Percentiles rank a stretch among this genome's conserved stretches.
Evolutionary conservation across 2,329 filamentous ascomycete genomes (phyloP).

Genomic region (Arachnopeziza araneosa): DNA sequence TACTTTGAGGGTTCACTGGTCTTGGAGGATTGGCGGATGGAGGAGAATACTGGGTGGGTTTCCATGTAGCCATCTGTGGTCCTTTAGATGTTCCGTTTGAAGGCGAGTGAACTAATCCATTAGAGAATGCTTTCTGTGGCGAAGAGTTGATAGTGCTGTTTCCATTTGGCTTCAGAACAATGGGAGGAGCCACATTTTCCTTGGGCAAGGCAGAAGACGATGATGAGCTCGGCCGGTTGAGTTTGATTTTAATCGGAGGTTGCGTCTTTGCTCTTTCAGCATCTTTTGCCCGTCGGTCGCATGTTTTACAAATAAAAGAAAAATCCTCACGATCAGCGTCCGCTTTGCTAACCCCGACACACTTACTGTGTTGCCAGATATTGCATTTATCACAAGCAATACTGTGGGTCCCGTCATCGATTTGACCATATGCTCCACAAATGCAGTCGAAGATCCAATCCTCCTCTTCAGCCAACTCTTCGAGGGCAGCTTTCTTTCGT

Average conservation of each 20-base stretch:
- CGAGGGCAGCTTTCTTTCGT: slow-evolving; percentile 69
- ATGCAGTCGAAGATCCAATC: slow-evolving; percentile 94
- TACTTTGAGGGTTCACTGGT: slow-evolving; percentile 2
- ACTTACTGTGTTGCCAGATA: slow-evolving; percentile 96
- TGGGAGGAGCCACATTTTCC: slow-evolving; percentile 16
- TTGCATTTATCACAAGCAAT: slow-evolving; percentile 91
- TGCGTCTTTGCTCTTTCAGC: slow-evolving; percentile 56
- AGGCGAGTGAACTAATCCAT: background rate
- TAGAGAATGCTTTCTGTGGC: background rate
- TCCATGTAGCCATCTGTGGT: slow-evolving; percentile 7
- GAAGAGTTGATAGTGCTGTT: background rate
- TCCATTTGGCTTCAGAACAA: slow-evolving; percentile 13
- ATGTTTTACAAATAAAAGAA: slow-evolving; percentile 76
- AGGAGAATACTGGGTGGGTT: background rate
- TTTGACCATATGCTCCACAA: slow-evolving; percentile 84
- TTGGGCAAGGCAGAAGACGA: slow-evolving; percentile 33
- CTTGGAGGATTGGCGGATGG: background rate
- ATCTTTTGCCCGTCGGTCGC: slow-evolving; percentile 62
- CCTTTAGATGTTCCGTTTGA: background rate
- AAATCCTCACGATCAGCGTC: slow-evolving; percentile 84
- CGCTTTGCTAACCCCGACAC: slow-evolving; percentile 70
- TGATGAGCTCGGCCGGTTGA: slow-evolving; percentile 43
- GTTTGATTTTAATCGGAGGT: slow-evolving; percentile 49
- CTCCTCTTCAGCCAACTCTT: slow-evolving; percentile 62
- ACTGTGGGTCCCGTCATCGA: slow-evolving; percentile 91